Percentiles rank a stretch among this genome's conserved stretches.
phyloP scores from a whole-genome alignment of 2,329 filamentous ascomycete genomes.

The Nemania sp. region DNA sequence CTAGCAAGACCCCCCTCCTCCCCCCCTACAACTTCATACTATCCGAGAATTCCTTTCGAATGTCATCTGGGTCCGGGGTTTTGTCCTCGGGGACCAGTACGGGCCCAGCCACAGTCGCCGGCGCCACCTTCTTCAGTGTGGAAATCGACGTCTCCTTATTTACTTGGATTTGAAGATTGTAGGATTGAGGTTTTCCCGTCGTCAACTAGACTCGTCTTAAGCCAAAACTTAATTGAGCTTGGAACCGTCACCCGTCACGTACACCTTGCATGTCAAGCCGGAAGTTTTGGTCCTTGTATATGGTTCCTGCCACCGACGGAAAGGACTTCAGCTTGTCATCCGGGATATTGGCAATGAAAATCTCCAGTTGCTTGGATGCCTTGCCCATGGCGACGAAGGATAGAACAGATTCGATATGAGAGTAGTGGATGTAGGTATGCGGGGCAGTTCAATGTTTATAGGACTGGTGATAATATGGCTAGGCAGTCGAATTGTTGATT shows the following conservation, averaged over 20 bases:
- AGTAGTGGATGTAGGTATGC: slow-evolving; percentile 11
- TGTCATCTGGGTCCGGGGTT: slow-evolving; percentile 10
- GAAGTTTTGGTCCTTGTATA: slow-evolving; percentile 6
- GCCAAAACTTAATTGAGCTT: slow-evolving; percentile 11
- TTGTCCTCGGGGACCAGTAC: slow-evolving; percentile 7
- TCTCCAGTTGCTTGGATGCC: slow-evolving; percentile 3
- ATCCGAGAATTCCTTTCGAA: slow-evolving; percentile 11
- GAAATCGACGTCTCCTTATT: slow-evolving; percentile 14
- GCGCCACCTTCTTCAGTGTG: slow-evolving; percentile 14
- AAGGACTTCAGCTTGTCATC: slow-evolving; percentile 9
- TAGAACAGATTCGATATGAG: slow-evolving; percentile 11
- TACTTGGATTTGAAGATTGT: slow-evolving; percentile 18
- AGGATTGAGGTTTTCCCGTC: slow-evolving; percentile 3
- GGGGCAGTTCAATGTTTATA: slow-evolving; percentile 10
- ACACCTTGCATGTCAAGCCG: slow-evolving; percentile 18
- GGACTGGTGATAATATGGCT: slow-evolving; percentile 11
- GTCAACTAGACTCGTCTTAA: slow-evolving; percentile 10
- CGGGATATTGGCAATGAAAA: slow-evolving; percentile 13
- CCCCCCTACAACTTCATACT: slow-evolving; percentile 6
- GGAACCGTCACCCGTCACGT: slow-evolving; percentile 8
- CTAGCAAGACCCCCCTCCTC: slow-evolving; percentile 4
- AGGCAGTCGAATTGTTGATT: not conserved
- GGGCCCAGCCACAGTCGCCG: slow-evolving; percentile 13
- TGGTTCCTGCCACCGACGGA: slow-evolving; percentile 4
- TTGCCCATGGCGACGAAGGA: slow-evolving; percentile 15